Evolutionary conservation across 1,139 yeast species (phyloP).

Genomic region (Casaregolazyma lundiana): DNA sequence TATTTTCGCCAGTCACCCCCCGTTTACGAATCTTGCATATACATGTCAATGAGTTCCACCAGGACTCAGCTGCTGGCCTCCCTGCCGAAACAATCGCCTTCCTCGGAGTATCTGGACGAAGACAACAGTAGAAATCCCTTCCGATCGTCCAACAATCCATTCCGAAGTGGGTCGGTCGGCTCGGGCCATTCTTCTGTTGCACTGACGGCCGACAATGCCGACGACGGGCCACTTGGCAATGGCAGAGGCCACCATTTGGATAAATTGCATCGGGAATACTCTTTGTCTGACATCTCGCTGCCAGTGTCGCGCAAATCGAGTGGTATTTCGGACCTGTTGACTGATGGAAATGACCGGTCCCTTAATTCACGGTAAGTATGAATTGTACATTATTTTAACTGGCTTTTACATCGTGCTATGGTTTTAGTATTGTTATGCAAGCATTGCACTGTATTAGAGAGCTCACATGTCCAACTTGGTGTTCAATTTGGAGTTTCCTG

Average conservation of each 20-base stretch:
- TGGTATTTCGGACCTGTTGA: neutral
- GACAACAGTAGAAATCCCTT: constrained; percentile 13
- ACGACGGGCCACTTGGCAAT: constrained; percentile 1
- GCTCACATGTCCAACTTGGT: too few species aligned
- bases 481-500: too few species aligned
- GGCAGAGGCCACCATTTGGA: neutral
- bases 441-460: too few species aligned
- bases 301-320: neutral
- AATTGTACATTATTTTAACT: neutral
- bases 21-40: too few species aligned
- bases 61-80: neutral
- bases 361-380: neutral
- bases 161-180: constrained; percentile 21
- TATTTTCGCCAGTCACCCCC: too few species aligned
- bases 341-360: neutral
- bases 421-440: constrained; percentile 1
- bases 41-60: neutral
- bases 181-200: constrained; percentile 15
- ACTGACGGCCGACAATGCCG: constrained; percentile 14
- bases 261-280: constrained; percentile 5
- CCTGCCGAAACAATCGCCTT: constrained; percentile 12
- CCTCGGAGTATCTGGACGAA: constrained; percentile 16
- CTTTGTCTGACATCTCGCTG: constrained; percentile 5
- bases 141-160: constrained; percentile 26
- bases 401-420: neutral